phyloP scores from a whole-genome alignment of 1,139 yeast species.

The Williopsis jadinii region DNA sequence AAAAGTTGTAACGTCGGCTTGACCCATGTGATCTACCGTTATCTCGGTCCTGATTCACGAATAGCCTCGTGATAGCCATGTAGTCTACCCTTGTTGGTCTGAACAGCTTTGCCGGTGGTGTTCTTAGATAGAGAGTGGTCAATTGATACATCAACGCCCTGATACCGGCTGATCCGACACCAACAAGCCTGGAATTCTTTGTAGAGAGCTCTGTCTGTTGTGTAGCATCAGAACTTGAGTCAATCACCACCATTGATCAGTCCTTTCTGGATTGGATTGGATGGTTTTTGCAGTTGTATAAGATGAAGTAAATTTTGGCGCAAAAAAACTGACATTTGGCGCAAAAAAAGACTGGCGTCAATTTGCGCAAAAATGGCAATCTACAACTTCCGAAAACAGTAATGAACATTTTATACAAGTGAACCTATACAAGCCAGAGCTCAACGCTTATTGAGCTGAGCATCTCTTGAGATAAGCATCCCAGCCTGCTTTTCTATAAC shows the following conservation, averaged over 20 bases:
- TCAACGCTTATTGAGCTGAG: background rate
- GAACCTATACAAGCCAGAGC: background rate
- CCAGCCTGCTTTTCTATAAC: slow-evolving; percentile 96
- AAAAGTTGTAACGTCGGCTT: slow-evolving; percentile 47
- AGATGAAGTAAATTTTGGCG: too few relatives aligned
- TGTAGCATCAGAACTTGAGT: background rate
- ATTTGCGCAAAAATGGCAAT: too few relatives aligned
- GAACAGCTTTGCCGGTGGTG: slow-evolving; percentile 80
- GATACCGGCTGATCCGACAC: slow-evolving; percentile 24
- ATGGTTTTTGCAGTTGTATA: too few relatives aligned
- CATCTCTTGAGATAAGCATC: slow-evolving; percentile 58
- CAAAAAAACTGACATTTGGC: too few relatives aligned
- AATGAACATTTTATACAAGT: too few relatives aligned
- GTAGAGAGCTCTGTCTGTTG: slow-evolving; percentile 13
- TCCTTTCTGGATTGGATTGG: too few relatives aligned
- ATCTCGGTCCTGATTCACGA: slow-evolving; percentile 20
- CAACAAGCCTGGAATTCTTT: slow-evolving; percentile 19
- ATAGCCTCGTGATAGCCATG: slow-evolving; percentile 55
- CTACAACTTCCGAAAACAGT: too few relatives aligned
- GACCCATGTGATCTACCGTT: background rate
- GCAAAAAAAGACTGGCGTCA: too few relatives aligned
- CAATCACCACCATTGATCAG: too few relatives aligned
- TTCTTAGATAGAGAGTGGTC: slow-evolving; percentile 69
- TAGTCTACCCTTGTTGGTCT: slow-evolving; percentile 89
- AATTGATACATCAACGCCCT: slow-evolving; percentile 77